Evolutionary conservation across 2,329 filamentous ascomycete species (phyloP).

Genomic region (Dryadomyces quercus-mongolicae): DNA sequence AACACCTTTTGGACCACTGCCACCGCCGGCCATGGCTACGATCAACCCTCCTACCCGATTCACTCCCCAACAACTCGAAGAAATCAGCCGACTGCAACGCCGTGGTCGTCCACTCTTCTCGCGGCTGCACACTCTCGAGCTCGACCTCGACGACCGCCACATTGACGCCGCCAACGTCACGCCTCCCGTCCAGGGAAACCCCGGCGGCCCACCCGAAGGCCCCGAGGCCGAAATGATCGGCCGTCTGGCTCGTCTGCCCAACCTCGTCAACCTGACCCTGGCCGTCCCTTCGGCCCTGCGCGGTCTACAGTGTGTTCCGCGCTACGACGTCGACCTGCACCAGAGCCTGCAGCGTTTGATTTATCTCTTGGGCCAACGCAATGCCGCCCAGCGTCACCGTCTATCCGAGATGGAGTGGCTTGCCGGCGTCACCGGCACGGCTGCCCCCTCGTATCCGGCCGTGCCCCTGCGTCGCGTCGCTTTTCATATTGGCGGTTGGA

Average conservation of each 20-base stretch:
- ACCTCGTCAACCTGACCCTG: conserved; percentile 27
- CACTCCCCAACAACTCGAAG: too few species aligned
- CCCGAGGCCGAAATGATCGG: conserved; percentile 22
- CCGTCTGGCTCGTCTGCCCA: conserved; percentile 25
- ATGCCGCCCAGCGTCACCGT: neutral
- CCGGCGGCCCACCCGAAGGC: neutral
- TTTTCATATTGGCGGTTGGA: neutral
- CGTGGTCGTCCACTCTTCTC: conserved; percentile 16
- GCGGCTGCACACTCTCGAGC: conserved; percentile 30
- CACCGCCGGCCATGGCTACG: too few species aligned
- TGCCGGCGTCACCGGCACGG: neutral
- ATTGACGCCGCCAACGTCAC: conserved; percentile 15
- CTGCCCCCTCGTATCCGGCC: neutral
- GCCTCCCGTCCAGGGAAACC: neutral
- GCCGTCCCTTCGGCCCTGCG: conserved; percentile 23
- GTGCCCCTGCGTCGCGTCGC: neutral
- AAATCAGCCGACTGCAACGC: neutral
- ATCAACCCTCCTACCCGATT: too few species aligned
- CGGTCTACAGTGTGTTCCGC: conserved; percentile 1
- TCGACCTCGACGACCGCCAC: conserved; percentile 29
- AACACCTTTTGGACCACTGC: too few species aligned
- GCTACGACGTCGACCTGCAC: conserved; percentile 6
- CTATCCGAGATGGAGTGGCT: neutral
- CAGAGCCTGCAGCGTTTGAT: neutral
- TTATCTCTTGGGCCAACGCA: conserved; percentile 2